Conservation (phyloP, 1,139 yeast species). For the Komagataea norvegica region DNA sequence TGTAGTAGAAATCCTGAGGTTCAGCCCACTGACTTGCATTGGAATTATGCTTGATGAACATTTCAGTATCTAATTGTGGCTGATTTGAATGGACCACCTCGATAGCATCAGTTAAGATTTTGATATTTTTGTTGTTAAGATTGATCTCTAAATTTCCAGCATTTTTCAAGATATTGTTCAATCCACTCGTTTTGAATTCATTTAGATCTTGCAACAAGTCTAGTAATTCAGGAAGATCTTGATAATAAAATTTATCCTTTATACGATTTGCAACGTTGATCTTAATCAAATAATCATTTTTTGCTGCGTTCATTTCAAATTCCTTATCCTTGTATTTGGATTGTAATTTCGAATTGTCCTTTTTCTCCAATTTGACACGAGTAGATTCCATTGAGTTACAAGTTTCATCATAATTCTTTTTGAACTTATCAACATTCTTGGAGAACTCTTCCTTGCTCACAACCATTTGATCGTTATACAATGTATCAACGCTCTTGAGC, state of each 20-base stretch:
- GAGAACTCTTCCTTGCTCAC: slow-evolving; percentile 57
- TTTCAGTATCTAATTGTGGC: slow-evolving; percentile 74
- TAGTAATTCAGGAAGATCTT: slow-evolving; percentile 86
- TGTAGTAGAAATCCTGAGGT: slow-evolving; percentile 77
- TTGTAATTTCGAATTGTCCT: slow-evolving; percentile 52
- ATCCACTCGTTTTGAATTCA: slow-evolving; percentile 68
- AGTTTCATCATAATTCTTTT: slow-evolving; percentile 69
- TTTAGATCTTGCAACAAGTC: slow-evolving; percentile 84
- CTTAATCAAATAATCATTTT: slow-evolving; percentile 75
- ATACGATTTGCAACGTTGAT: slow-evolving; percentile 83
- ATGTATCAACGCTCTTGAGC: slow-evolving; percentile 49
- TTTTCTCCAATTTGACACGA: slow-evolving; percentile 63
- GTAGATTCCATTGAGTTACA: slow-evolving; percentile 80
- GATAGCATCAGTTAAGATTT: slow-evolving; percentile 50
- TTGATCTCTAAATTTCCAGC: slow-evolving; percentile 64
- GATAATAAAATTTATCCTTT: slow-evolving; percentile 89
- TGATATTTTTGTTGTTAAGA: slow-evolving; percentile 48
- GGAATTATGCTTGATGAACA: slow-evolving; percentile 86
- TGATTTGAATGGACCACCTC: slow-evolving; percentile 63
- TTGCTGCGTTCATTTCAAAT: slow-evolving; percentile 78
- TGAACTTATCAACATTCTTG: slow-evolving; percentile 65
- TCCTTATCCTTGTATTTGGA: slow-evolving; percentile 59
- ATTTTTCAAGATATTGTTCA: slow-evolving; percentile 65
- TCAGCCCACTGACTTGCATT: slow-evolving; percentile 57
- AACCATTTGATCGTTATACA: slow-evolving; percentile 50